A percentile compares a stretch with the other conserved stretches of the same genome.
Conservation (phyloP, 768 basidiomycete species). For the Termitomyces sp. region DNA sequence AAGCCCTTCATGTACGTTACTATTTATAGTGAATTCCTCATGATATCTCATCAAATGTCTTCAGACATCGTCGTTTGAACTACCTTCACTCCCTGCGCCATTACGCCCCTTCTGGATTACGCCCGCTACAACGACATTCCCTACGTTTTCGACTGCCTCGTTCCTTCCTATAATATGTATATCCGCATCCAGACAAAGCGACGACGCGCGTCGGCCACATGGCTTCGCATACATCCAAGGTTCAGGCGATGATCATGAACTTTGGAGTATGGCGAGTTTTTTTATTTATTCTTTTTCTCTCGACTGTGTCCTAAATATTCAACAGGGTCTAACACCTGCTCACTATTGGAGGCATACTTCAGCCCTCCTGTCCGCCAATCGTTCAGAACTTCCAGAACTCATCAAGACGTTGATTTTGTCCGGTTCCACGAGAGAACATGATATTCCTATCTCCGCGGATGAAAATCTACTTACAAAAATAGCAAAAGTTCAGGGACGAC, state of each 20-base stretch:
- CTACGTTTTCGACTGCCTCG: slow-evolving; percentile 22
- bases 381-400: slow-evolving; percentile 44
- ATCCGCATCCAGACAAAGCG: slow-evolving; percentile 73
- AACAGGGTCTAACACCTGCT: slow-evolving; percentile 7
- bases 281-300: not conserved
- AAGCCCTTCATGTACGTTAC: slow-evolving; percentile 50
- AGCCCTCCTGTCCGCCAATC: slow-evolving; percentile 19
- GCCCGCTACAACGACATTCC: slow-evolving; percentile 55
- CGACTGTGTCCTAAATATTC: not conserved
- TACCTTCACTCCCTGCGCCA: slow-evolving; percentile 56
- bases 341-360: slow-evolving; percentile 9
- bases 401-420: slow-evolving; percentile 27
- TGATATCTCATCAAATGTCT: not conserved
- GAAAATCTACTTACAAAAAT: slow-evolving; percentile 15
- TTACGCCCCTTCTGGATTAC: slow-evolving; percentile 89
- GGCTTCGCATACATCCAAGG: slow-evolving; percentile 91
- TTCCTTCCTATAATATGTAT: slow-evolving; percentile 78
- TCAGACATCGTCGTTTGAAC: slow-evolving; percentile 65
- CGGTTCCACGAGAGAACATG: not conserved
- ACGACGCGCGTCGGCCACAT: slow-evolving; percentile 50
- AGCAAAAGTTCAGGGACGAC: slow-evolving; percentile 7
- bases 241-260: slow-evolving; percentile 91
- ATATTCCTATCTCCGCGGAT: slow-evolving; percentile 25
- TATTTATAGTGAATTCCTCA: not conserved
- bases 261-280: slow-evolving; percentile 67